Evolutionary conservation across 805 yeast species (phyloP).

Genomic region (Ogataea allantospora): DNA sequence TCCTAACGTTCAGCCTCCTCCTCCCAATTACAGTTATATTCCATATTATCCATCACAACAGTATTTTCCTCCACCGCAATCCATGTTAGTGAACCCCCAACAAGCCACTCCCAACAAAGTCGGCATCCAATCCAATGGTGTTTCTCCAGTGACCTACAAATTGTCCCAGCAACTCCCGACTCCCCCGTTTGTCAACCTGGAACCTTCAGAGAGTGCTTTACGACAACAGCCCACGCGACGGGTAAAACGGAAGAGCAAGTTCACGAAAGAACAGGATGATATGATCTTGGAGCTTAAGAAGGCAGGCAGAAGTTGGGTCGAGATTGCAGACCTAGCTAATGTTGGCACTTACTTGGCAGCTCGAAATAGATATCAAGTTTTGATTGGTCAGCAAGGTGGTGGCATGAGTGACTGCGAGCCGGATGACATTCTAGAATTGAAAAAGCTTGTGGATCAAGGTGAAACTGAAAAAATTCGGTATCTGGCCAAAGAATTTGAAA

Average conservation of each 20-base stretch:
- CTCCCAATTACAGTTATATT: conserved; percentile 2
- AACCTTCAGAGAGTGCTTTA: conserved; percentile 24
- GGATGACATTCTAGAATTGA: conserved; percentile 52
- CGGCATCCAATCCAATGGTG: conserved; percentile 15
- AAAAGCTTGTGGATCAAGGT: conserved; percentile 59
- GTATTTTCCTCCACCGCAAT: background rate
- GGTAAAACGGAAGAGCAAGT: conserved; percentile 63
- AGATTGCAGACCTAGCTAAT: conserved; percentile 62
- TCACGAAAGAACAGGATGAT: conserved; percentile 65
- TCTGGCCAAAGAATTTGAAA: conserved; percentile 59
- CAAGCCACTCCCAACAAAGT: background rate
- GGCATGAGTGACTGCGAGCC: conserved; percentile 62
- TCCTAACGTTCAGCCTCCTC: conserved; percentile 4
- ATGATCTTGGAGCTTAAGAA: conserved; percentile 59
- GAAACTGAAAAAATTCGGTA: conserved; percentile 69
- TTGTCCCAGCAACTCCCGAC: conserved; percentile 27
- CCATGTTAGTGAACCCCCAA: background rate
- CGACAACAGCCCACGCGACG: conserved; percentile 39
- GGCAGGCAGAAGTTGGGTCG: conserved; percentile 69
- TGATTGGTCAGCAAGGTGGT: conserved; percentile 81
- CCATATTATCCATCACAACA: background rate
- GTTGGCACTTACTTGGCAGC: conserved; percentile 73
- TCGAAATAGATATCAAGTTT: conserved; percentile 72
- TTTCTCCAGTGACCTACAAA: conserved; percentile 24
- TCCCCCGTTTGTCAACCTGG: conserved; percentile 29